Base-by-base conservation (phyloP, 2,329 filamentous ascomycete genomes). In the Tolypocladium endophyticum region DNA sequence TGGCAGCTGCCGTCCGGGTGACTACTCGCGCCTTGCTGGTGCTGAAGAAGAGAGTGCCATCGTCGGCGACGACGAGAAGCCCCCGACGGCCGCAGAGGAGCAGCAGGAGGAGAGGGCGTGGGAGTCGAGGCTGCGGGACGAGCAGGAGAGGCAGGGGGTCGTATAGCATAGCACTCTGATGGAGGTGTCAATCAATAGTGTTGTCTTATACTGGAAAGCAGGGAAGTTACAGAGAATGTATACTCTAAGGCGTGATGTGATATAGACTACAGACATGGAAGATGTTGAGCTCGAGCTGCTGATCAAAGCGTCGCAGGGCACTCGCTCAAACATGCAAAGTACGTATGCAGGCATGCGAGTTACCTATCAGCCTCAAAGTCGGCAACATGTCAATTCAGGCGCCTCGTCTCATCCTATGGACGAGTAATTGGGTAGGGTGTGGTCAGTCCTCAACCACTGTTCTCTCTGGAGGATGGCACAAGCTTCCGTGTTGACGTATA, bases 1-100 rank as follows among this genome's bases (percentile, higher is more conserved):
- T 69, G 87, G 88, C 53, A 85, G 85, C 68, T 79, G 79, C 53
- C 80, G 77, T 0, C 80, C 83, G 0, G 83, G 84, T 4, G 76
- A 79, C 68, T 82, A 82, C 67, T 69, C 70, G 9, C 63, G 64
- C 28, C 64, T 61, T 30, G 60, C 52, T 36, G 45, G 45, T 2
- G 59, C 56, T 35, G 39, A 62, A 12, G 65, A 64, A 0, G 65
- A 68, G 57, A 63, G 64, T 36, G 66, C 68, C 38, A 61, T 66
- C 14, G 64, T 68, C 57, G 66, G 62, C n/a, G 61, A 67, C n/a
- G 65, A 66, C 30, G 63, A 69, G 58, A 20, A 33, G 50, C 50
- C 50, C 2, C 30, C 1, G 61, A 64, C 43, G 25, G 25, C 8
- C 39, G 14, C 36, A 25, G 20, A 61, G 52, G 56, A 62, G 38